Percentiles rank a stretch among this genome's conserved stretches.
Evolutionary conservation across 2,329 filamentous ascomycete species (phyloP).

Genomic region (Trichoderma sp.): DNA sequence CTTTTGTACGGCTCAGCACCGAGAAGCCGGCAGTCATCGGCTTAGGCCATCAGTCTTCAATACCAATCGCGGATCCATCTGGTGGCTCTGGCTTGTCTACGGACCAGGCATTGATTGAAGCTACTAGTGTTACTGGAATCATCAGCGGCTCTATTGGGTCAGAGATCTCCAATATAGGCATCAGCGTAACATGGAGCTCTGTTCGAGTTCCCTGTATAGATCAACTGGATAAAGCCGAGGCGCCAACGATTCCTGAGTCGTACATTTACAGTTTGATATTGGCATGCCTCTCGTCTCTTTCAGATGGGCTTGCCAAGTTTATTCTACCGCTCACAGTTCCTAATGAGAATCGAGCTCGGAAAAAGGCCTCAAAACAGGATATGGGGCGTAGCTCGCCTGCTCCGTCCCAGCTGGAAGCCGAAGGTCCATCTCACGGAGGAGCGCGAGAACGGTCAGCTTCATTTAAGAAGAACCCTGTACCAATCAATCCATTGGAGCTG

Average conservation of each 20-base stretch:
- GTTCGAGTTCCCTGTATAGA: conserved; percentile 87
- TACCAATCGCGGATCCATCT: conserved; percentile 62
- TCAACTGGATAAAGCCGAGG: conserved; percentile 86
- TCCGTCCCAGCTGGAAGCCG: conserved; percentile 37
- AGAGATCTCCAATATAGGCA: conserved; percentile 68
- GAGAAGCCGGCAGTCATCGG: conserved; percentile 90
- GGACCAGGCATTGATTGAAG: conserved; percentile 86
- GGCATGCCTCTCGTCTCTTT: conserved; percentile 84
- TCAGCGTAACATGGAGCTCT: conserved; percentile 89
- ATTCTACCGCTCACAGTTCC: conserved; percentile 88
- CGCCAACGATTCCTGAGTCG: conserved; percentile 81
- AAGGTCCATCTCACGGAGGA: conserved; percentile 33
- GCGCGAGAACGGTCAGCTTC: conserved; percentile 61
- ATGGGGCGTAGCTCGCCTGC: conserved; percentile 44
- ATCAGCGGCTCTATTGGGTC: conserved; percentile 71
- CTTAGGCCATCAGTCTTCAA: conserved; percentile 81
- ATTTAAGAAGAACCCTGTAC: conserved; percentile 72
- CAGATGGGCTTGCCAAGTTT: conserved; percentile 89
- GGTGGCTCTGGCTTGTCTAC: conserved; percentile 57
- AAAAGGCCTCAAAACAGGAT: conserved; percentile 47
- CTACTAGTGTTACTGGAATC: conserved; percentile 81
- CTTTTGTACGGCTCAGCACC: conserved; percentile 87
- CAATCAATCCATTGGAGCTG: conserved; percentile 77
- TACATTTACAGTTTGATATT: conserved; percentile 90
- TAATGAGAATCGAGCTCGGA: conserved; percentile 58